These are phyloP conservation scores for Leptomonas pyrrhocoris DNA, from an alignment of 208 protist genomes.

Conservation along the genomic window DNA sequence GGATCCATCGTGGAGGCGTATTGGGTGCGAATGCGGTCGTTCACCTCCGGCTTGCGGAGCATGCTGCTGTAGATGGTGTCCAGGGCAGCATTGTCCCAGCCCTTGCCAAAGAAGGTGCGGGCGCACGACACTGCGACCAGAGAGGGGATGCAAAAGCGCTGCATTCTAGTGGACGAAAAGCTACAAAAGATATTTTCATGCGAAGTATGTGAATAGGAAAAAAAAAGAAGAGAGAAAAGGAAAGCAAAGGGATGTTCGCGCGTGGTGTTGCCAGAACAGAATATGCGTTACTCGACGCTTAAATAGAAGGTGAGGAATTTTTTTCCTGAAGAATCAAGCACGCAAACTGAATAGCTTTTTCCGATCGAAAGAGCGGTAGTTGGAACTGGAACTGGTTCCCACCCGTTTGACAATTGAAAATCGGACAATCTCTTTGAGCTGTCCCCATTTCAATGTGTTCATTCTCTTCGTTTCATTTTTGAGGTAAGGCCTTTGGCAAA, in stretches of 20 bases:
- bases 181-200: neutral
- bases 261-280: neutral
- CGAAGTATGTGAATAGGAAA: neutral
- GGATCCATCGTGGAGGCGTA: conserved; percentile 89
- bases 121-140: conserved; percentile 41
- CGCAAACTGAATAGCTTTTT: too few species aligned
- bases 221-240: conserved; percentile 13
- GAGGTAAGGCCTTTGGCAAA: neutral
- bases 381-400: too few species aligned
- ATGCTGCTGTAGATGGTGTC: conserved; percentile 87
- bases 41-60: conserved; percentile 89
- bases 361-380: too few species aligned
- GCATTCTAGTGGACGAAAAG: conserved; percentile 55
- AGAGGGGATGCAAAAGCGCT: conserved; percentile 72
- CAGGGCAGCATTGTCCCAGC: conserved; percentile 89
- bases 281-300: neutral
- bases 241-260: neutral
- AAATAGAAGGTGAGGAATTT: too few species aligned
- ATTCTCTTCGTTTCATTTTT: neutral
- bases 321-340: too few species aligned
- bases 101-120: conserved; percentile 90
- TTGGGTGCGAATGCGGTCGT: conserved; percentile 80
- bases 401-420: too few species aligned
- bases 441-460: neutral
- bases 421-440: neutral